A percentile compares a stretch with the other conserved stretches of the same genome.
These are phyloP conservation scores for Cytospora paraplurivora DNA, from an alignment of 2,329 filamentous ascomycete genomes.

Conservation along the genomic window DNA sequence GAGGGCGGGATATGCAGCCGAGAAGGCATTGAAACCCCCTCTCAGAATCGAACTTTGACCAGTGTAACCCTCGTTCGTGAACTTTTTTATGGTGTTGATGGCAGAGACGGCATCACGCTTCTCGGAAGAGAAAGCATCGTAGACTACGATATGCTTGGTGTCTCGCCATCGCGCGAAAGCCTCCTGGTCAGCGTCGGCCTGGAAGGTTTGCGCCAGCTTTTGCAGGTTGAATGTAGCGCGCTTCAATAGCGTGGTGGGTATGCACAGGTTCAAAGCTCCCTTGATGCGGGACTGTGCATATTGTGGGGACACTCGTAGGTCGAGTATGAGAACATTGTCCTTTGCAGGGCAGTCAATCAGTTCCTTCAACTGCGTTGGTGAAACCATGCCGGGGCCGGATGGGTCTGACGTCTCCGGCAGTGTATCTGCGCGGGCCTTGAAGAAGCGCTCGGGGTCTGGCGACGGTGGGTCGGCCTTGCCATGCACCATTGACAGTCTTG, in stretches of 20 bases:
- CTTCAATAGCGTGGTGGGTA: slow-evolving; percentile 91
- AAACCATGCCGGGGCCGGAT: slow-evolving; percentile 54
- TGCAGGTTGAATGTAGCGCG: slow-evolving; percentile 85
- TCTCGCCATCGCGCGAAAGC: slow-evolving; percentile 77
- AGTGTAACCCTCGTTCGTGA: slow-evolving; percentile 77
- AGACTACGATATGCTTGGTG: slow-evolving; percentile 79
- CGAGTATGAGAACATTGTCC: slow-evolving; percentile 67
- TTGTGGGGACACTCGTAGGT: slow-evolving; percentile 84
- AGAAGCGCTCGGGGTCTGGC: slow-evolving; percentile 36
- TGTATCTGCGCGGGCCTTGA: slow-evolving; percentile 47
- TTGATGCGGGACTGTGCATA: slow-evolving; percentile 74
- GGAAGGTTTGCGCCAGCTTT: slow-evolving; percentile 86
- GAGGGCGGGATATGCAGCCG: slow-evolving; percentile 63
- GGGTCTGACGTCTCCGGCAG: slow-evolving; percentile 53
- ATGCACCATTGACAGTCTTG: slow-evolving; percentile 56
- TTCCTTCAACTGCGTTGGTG: slow-evolving; percentile 55
- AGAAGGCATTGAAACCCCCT: slow-evolving; percentile 80
- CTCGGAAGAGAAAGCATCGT: slow-evolving; percentile 76
- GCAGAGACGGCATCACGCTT: slow-evolving; percentile 79
- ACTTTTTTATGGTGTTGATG: slow-evolving; percentile 91
- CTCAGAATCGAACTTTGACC: slow-evolving; percentile 75
- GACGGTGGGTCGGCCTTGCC: slow-evolving; percentile 47
- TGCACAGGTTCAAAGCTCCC: slow-evolving; percentile 88
- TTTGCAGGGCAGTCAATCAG: slow-evolving; percentile 50
- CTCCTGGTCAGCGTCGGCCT: slow-evolving; percentile 66